Evolutionary conservation across 2,329 filamentous ascomycete species (phyloP).

Genomic region (Beauveria asiatica): DNA sequence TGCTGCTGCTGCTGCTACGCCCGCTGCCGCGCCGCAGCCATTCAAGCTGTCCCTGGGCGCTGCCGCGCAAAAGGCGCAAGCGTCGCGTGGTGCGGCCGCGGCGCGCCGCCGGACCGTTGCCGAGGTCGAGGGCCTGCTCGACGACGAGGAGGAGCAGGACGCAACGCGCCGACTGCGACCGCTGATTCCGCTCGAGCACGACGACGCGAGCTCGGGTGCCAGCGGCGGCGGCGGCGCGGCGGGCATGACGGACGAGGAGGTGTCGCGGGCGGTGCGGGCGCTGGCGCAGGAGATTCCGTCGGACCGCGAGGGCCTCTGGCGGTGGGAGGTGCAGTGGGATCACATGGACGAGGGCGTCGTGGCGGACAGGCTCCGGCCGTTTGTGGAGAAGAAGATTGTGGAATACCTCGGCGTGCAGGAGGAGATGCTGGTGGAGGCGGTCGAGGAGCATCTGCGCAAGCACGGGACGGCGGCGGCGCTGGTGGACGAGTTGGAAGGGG

Average conservation of each 20-base stretch:
- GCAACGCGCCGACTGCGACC: conserved; percentile 59
- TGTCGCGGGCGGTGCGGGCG: conserved; percentile 69
- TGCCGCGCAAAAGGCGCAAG: conserved; percentile 65
- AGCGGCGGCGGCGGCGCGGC: neutral
- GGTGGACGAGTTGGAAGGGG: conserved; percentile 76
- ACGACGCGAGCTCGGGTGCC: conserved; percentile 36
- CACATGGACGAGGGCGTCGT: conserved; percentile 76
- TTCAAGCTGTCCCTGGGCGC: conserved; percentile 93
- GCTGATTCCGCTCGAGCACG: conserved; percentile 76
- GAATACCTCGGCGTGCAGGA: conserved; percentile 96
- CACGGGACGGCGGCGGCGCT: conserved; percentile 68
- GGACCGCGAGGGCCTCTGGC: conserved; percentile 79
- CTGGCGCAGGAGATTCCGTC: conserved; percentile 86
- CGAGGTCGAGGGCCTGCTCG: conserved; percentile 87
- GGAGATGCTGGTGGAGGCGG: conserved; percentile 86
- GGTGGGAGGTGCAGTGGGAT: conserved; percentile 90
- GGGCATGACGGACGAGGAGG: conserved; percentile 76
- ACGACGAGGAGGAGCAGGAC: conserved; percentile 82
- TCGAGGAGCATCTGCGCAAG: conserved; percentile 76
- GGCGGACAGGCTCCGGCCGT: conserved; percentile 79
- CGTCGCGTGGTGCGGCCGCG: conserved; percentile 37
- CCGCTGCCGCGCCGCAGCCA: conserved; percentile 53
- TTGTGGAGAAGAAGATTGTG: conserved; percentile 96
- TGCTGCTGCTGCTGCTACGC: conserved; percentile 25
- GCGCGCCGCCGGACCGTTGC: conserved; percentile 74